Percentiles rank a stretch among this genome's conserved stretches.
phyloP scores from a whole-genome alignment of 371 early-diverging fungal species.

The Umbelopsis sp. region DNA sequence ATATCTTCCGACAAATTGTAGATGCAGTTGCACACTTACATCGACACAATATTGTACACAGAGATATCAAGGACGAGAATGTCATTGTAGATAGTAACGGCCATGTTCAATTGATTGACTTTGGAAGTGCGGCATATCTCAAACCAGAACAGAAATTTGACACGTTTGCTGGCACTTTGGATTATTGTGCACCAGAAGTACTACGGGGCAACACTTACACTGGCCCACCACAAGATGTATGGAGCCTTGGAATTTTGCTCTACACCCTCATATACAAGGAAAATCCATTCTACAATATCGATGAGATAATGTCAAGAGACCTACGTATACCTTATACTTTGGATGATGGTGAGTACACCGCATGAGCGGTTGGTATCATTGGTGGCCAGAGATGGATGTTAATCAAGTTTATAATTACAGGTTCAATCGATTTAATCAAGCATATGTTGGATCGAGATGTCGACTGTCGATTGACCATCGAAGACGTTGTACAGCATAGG shows the following conservation, averaged over 20 bases:
- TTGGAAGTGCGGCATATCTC: slow-evolving; percentile 74
- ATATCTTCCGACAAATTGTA: slow-evolving; percentile 66
- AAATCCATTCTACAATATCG: slow-evolving; percentile 82
- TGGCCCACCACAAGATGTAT: slow-evolving; percentile 81
- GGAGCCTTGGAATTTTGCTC: slow-evolving; percentile 82
- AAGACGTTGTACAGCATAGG: slow-evolving; percentile 56
- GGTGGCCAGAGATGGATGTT: neutral
- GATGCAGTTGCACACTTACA: slow-evolving; percentile 74
- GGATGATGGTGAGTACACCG: slow-evolving; percentile 54
- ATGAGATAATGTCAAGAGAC: slow-evolving; percentile 73
- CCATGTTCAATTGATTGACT: slow-evolving; percentile 69
- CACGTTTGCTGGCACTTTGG: slow-evolving; percentile 77
- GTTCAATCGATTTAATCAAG: slow-evolving; percentile 57
- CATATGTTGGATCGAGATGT: slow-evolving; percentile 60
- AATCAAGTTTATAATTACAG: slow-evolving; percentile 22
- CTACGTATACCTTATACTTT: slow-evolving; percentile 67
- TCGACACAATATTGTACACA: slow-evolving; percentile 71
- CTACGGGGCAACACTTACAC: slow-evolving; percentile 72
- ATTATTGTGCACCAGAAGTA: slow-evolving; percentile 78
- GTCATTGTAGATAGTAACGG: slow-evolving; percentile 65
- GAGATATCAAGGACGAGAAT: slow-evolving; percentile 81
- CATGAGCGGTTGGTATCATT: neutral
- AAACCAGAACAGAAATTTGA: slow-evolving; percentile 63
- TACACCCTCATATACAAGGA: slow-evolving; percentile 81
- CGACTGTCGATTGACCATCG: slow-evolving; percentile 54